phyloP scores from a whole-genome alignment of 345 rosid species.

The Salix caprea region DNA sequence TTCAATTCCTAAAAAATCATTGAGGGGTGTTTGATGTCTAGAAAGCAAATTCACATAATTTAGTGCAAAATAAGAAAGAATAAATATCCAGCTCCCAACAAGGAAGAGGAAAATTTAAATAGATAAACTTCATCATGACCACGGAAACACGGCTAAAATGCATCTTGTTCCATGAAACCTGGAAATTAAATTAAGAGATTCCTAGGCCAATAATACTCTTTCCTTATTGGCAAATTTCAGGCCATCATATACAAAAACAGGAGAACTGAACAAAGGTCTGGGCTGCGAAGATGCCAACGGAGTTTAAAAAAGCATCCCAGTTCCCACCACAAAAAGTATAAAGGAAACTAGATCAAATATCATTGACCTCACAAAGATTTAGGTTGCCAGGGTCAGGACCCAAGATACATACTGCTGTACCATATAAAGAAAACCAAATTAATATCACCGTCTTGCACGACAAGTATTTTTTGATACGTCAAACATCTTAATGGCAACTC shows the following conservation, averaged over 20 bases:
- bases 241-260: not conserved
- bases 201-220: not conserved
- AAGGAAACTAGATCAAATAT: not conserved
- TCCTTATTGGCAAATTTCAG: not conserved
- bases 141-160: not conserved
- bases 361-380: not conserved
- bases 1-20: not conserved
- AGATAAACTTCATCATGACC: not conserved
- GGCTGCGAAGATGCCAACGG: not conserved
- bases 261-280: not conserved
- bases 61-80: not conserved
- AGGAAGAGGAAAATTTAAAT: not conserved
- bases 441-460: not conserved
- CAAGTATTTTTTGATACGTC: not conserved
- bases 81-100: not conserved
- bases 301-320: not conserved
- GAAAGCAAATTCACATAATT: not conserved
- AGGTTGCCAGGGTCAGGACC: not conserved
- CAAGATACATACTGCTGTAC: not conserved
- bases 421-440: not conserved
- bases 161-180: not conserved
- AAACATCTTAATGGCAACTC: no score
- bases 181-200: not conserved
- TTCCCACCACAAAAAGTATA: not conserved
- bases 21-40: not conserved